Conservation (phyloP, 1,139 yeast species). For the Kodamaea derodonti region DNA sequence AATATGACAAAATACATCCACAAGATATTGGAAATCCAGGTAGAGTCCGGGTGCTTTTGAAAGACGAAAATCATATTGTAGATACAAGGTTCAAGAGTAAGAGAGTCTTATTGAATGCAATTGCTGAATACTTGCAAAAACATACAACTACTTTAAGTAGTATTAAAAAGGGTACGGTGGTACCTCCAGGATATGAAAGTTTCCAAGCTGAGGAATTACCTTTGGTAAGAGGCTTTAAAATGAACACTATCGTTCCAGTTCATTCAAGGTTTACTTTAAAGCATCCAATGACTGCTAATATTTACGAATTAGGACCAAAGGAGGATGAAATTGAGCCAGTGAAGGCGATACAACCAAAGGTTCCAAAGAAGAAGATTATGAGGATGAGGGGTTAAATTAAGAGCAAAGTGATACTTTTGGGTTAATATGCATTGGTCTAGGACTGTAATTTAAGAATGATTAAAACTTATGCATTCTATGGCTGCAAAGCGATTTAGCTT, state of each 20-base stretch:
- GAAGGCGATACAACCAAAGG: conserved; percentile 36
- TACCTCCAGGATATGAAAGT: conserved; percentile 55
- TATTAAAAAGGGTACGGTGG: conserved; percentile 52
- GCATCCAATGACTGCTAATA: conserved; percentile 75
- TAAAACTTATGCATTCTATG: no score
- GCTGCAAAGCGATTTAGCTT: no score
- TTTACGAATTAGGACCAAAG: conserved; percentile 56
- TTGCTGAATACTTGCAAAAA: conserved; percentile 58
- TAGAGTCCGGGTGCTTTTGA: conserved; percentile 71
- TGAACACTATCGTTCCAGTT: conserved; percentile 84
- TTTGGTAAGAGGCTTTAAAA: conserved; percentile 73
- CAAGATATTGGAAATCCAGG: conserved; percentile 98
- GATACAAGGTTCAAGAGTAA: conserved; percentile 50
- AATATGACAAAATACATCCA: conserved; percentile 86
- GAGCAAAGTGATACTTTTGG: no score
- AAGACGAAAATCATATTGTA: conserved; percentile 36
- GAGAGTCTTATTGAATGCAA: conserved; percentile 58
- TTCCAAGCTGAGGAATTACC: conserved; percentile 66
- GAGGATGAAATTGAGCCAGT: conserved; percentile 26
- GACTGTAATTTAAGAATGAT: no score
- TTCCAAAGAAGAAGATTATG: conserved; percentile 51
- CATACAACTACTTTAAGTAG: conserved; percentile 73
- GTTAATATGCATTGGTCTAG: no score
- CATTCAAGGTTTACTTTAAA: conserved; percentile 77
- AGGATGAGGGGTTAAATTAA: conserved; percentile 42